These are phyloP conservation scores for Piper betle DNA, from an alignment of 164 flowering plant genomes.

Conservation along the genomic window DNA sequence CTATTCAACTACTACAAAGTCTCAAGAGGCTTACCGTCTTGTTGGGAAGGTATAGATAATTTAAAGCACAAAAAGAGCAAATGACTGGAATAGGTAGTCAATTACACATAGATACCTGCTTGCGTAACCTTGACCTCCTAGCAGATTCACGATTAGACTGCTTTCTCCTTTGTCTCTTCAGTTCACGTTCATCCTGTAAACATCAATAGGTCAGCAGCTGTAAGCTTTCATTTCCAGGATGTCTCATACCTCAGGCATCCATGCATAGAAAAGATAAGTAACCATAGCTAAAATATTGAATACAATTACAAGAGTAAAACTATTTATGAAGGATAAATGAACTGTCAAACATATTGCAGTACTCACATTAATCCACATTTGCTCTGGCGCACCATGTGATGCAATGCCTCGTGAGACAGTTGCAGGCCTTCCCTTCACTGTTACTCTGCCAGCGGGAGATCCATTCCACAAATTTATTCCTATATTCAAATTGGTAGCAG, in stretches of 20 bases:
- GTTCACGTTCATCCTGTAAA: conserved; percentile 75
- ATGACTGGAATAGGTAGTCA: not conserved
- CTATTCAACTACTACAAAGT: no score
- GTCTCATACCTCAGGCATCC: not conserved
- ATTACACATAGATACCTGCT: conserved; percentile 42
- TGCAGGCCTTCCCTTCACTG: conserved; percentile 44
- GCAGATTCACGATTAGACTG: conserved; percentile 97
- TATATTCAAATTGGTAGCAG: conserved; percentile 67
- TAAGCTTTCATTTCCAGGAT: not conserved
- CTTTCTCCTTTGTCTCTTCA: conserved; percentile 85
- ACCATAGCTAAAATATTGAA: not conserved
- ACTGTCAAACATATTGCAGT: not conserved
- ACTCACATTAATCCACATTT: conserved; percentile 53
- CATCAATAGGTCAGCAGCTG: not conserved
- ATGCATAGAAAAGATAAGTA: not conserved
- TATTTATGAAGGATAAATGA: no score
- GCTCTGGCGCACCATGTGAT: conserved; percentile 28
- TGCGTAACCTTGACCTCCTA: conserved; percentile 88
- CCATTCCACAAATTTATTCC: conserved; percentile 83
- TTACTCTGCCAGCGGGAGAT: conserved; percentile 26
- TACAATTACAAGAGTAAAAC: no score
- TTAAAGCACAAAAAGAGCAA: not conserved
- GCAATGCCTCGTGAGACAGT: not conserved
- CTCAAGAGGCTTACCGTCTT: no score
- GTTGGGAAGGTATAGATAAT: not conserved